phyloP scores from a whole-genome alignment of 495 filamentous ascomycete genomes.

The Penicillium desertorum region DNA sequence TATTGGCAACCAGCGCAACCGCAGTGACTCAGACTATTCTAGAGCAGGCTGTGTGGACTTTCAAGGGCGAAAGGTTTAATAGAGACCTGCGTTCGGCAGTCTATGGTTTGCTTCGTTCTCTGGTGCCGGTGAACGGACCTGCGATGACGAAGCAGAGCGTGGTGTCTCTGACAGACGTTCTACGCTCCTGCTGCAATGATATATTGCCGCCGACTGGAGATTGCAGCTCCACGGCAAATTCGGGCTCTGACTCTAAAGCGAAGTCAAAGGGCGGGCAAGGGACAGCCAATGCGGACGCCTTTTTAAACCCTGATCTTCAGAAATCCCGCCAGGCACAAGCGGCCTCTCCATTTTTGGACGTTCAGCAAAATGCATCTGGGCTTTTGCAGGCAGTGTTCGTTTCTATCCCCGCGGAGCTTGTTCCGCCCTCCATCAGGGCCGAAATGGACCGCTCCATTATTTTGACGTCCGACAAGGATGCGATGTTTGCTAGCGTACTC shows the following conservation, averaged over 20 bases:
- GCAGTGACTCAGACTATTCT: slow-evolving; percentile 58
- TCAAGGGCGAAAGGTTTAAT: slow-evolving; percentile 58
- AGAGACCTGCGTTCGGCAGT: slow-evolving; percentile 56
- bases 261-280: slow-evolving; percentile 38
- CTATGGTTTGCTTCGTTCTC: slow-evolving; percentile 55
- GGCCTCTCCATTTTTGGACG: slow-evolving; percentile 25
- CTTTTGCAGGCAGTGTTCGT: slow-evolving; percentile 64
- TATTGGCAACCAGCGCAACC: slow-evolving; percentile 53
- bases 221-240: slow-evolving; percentile 26
- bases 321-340: slow-evolving; percentile 25
- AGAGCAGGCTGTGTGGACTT: slow-evolving; percentile 68
- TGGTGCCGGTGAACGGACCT: slow-evolving; percentile 62
- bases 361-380: slow-evolving; percentile 49
- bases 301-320: slow-evolving; percentile 44
- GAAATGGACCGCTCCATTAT: slow-evolving; percentile 79
- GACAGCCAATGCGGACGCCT: slow-evolving; percentile 55
- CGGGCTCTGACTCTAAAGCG: slow-evolving; percentile 33
- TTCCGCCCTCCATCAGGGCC: slow-evolving; percentile 63
- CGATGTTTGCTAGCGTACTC: slow-evolving; percentile 76
- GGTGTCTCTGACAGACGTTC: slow-evolving; percentile 53
- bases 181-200: slow-evolving; percentile 65
- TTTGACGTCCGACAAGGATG: slow-evolving; percentile 59
- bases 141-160: slow-evolving; percentile 62
- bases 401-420: slow-evolving; percentile 57
- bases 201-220: slow-evolving; percentile 50